Conservation (phyloP, 805 yeast species). For the Torulaspora gathmanii region DNA sequence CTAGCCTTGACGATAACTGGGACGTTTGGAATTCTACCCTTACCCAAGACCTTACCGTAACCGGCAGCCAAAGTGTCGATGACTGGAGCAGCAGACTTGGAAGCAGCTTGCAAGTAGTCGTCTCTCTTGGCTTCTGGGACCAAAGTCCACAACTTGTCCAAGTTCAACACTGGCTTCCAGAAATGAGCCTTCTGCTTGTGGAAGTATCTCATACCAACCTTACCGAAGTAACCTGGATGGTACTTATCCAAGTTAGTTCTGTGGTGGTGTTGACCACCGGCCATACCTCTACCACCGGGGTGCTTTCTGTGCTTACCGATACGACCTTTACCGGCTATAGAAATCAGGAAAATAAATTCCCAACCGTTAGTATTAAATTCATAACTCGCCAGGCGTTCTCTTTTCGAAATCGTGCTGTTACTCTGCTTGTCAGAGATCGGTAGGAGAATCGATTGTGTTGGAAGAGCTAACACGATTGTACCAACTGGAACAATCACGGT, state of each 20-base stretch:
- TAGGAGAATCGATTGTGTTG: conserved; percentile 7
- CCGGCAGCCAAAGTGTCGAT: conserved; percentile 99
- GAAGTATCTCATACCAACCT: conserved; percentile 99
- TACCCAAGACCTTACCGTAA: conserved; percentile 99
- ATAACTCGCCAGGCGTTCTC: conserved; percentile 5
- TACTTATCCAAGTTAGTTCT: conserved; percentile 99
- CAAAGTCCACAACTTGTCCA: conserved; percentile 98
- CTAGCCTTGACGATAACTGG: conserved; percentile 99
- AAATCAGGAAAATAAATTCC: conserved; percentile 6
- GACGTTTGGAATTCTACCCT: conserved; percentile 96
- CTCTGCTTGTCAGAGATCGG: neutral
- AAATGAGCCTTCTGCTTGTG: conserved; percentile 89
- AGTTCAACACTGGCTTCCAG: conserved; percentile 98
- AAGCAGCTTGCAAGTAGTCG: conserved; percentile 78
- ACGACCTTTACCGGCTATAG: conserved; percentile 99
- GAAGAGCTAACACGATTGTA: conserved; percentile 4
- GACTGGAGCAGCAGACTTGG: conserved; percentile 93
- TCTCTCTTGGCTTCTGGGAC: conserved; percentile 93
- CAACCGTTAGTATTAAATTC: conserved; percentile 14
- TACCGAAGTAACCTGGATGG: conserved; percentile 99
- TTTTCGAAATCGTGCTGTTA: conserved; percentile 12
- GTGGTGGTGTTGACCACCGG: conserved; percentile 99
- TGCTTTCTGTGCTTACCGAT: conserved; percentile 99
- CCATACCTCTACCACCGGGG: conserved; percentile 99
- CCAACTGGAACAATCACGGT: neutral